These are phyloP conservation scores for Simplicillium aogashimaense DNA, from an alignment of 2,329 filamentous ascomycete species.

Conservation along the genomic window DNA sequence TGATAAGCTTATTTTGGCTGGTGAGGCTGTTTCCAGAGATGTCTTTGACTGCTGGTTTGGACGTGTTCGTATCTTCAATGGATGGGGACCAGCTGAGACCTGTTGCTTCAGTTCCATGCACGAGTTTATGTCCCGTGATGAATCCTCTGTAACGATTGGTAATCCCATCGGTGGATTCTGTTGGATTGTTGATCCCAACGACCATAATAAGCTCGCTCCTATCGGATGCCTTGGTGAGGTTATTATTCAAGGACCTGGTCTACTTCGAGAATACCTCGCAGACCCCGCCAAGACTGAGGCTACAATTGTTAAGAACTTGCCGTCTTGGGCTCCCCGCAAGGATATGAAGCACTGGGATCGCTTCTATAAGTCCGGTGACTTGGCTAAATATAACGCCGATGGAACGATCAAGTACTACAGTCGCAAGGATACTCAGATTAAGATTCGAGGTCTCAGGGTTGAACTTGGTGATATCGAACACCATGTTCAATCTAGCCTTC, in stretches of 20 bases:
- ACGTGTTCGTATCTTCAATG: slow-evolving; percentile 2
- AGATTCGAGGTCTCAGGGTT: slow-evolving; percentile 42
- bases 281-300: slow-evolving; percentile 9
- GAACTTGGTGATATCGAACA: slow-evolving; percentile 25
- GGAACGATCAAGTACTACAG: slow-evolving; percentile 30
- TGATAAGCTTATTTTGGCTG: slow-evolving; percentile 18
- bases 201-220: slow-evolving; percentile 6
- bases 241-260: slow-evolving; percentile 8
- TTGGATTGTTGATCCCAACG: slow-evolving; percentile 4
- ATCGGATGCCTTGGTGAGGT: slow-evolving; percentile 10
- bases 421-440: slow-evolving; percentile 45
- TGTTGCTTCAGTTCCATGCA: not conserved
- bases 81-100: slow-evolving; percentile 3
- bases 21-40: slow-evolving; percentile 31
- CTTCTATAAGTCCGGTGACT: slow-evolving; percentile 13
- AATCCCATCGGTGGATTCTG: not conserved
- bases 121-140: not conserved
- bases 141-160: slow-evolving; percentile 4
- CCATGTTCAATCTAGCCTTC: not conserved
- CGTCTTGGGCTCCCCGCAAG: not conserved
- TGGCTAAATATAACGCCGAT: slow-evolving; percentile 18
- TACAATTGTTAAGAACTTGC: slow-evolving; percentile 10
- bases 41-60: not conserved
- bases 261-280: slow-evolving; percentile 9
- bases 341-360: slow-evolving; percentile 2